phyloP scores from a whole-genome alignment of 148 eudicot species.

The Selenicereus undatus region DNA sequence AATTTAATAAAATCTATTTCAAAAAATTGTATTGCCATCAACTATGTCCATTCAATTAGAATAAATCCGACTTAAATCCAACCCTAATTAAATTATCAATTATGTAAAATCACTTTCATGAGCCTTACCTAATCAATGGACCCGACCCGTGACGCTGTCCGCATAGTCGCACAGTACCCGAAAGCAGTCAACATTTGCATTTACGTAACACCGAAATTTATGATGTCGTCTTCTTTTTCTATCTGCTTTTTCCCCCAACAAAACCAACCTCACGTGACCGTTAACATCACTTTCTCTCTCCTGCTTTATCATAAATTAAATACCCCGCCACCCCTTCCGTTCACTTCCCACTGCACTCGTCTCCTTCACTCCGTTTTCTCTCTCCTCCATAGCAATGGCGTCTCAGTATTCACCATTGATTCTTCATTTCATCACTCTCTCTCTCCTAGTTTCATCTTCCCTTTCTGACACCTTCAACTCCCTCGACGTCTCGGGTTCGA shows the following conservation, averaged over 20 bases:
- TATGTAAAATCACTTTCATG: no score
- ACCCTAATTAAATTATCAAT: no score
- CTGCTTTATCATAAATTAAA: neutral
- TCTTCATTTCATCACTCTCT: slow-evolving; percentile 21
- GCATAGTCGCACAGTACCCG: no score
- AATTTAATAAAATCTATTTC: no score
- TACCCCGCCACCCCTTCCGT: neutral
- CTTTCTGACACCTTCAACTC: slow-evolving; percentile 12
- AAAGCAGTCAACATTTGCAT: no score
- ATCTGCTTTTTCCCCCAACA: slow-evolving; percentile 17
- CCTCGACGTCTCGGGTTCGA: slow-evolving; percentile 47
- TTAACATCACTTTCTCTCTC: neutral
- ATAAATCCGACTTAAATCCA: no score
- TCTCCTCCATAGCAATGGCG: neutral
- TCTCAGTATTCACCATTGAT: neutral
- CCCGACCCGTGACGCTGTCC: no score
- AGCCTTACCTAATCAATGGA: no score
- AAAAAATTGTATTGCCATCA: no score
- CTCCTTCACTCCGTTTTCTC: neutral
- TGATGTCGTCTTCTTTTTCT: neutral
- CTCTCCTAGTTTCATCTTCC: slow-evolving; percentile 9
- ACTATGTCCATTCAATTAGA: no score
- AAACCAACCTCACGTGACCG: slow-evolving; percentile 15
- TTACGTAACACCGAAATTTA: neutral
- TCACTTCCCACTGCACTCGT: neutral